Conservation (phyloP, 257 asterid species). For the Solanum ossicruentum region DNA sequence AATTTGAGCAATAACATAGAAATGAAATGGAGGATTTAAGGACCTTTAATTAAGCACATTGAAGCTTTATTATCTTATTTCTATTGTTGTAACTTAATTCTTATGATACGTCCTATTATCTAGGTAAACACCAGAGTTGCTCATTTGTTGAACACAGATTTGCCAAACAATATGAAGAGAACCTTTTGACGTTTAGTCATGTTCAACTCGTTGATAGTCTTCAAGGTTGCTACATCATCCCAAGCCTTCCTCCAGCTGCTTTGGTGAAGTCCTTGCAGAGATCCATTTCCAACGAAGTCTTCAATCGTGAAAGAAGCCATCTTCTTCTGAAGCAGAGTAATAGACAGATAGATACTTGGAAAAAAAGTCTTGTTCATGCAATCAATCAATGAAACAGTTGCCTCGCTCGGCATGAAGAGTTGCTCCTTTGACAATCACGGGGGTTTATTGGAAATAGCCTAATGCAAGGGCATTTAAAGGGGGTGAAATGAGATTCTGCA, state of each 20-base stretch:
- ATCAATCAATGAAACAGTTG: too few relatives aligned
- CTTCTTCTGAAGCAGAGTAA: conserved; percentile 3
- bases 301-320: conserved; percentile 84
- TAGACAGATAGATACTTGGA: background rate
- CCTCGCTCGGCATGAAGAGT: background rate
- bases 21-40: background rate
- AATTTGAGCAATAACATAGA: background rate
- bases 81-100: background rate
- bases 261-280: conserved; percentile 34
- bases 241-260: conserved; percentile 63
- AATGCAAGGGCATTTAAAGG: background rate
- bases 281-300: conserved; percentile 63
- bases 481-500: background rate
- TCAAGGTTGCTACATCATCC: conserved; percentile 84
- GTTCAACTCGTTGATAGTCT: conserved; percentile 55
- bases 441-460: too few relatives aligned
- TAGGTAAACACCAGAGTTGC: background rate
- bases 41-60: background rate
- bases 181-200: conserved; percentile 73
- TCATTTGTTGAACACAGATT: background rate
- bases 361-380: background rate
- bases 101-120: background rate
- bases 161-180: background rate
- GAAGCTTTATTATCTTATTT: background rate
- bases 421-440: background rate